Evolutionary conservation across 2,329 filamentous ascomycete species (phyloP).

Genomic region (Pyrenochaeta sp.): DNA sequence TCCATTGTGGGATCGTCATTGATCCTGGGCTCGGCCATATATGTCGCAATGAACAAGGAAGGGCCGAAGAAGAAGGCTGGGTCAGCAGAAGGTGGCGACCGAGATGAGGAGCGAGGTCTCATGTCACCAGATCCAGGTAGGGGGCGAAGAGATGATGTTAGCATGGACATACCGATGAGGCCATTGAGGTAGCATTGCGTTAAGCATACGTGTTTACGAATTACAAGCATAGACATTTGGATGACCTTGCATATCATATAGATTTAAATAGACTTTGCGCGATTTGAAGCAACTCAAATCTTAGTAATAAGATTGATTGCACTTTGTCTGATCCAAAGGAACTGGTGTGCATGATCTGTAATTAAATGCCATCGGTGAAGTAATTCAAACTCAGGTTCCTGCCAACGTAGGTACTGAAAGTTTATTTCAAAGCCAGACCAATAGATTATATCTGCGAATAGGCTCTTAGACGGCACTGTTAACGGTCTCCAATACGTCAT

Average conservation of each 20-base stretch:
- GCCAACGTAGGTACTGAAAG: too few species aligned
- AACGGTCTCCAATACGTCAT: too few species aligned
- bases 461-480: too few species aligned
- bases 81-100: conserved; percentile 16
- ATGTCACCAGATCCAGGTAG: conserved; percentile 29
- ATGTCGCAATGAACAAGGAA: conserved; percentile 66
- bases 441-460: too few species aligned
- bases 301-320: too few species aligned
- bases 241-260: not conserved
- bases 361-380: too few species aligned
- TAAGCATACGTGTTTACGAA: not conserved
- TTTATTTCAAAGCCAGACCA: too few species aligned
- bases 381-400: too few species aligned
- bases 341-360: too few species aligned
- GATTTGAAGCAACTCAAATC: too few species aligned
- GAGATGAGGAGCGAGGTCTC: conserved; percentile 46
- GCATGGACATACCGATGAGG: conserved; percentile 27
- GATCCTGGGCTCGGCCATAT: conserved; percentile 72
- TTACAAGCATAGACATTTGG: not conserved
- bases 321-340: too few species aligned
- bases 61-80: conserved; percentile 29
- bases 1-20: conserved; percentile 69
- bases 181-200: conserved; percentile 16
- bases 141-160: conserved; percentile 17
- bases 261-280: not conserved